Conservation (phyloP, 306 rosid species). For the Vigna nakashimae region DNA sequence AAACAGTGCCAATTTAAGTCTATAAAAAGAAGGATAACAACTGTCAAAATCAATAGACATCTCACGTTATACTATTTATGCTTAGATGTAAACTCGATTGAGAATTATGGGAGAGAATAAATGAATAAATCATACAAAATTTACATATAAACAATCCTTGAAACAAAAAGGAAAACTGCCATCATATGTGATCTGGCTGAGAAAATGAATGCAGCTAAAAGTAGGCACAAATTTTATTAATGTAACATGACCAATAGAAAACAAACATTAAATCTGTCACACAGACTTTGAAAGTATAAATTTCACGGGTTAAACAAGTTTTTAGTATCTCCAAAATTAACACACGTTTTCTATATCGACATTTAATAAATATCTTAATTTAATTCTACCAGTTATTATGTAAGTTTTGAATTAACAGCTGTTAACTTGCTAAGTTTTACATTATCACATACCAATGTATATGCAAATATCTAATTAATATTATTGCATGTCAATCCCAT, state of each 20-base stretch:
- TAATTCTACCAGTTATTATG: too few species aligned
- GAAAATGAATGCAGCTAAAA: neutral
- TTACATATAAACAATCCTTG: neutral
- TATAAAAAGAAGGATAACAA: constrained; percentile 1
- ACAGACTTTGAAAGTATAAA: constrained; percentile 24
- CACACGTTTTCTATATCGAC: too few species aligned
- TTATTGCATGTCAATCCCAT: too few species aligned
- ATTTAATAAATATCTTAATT: too few species aligned
- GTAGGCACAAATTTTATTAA: too few species aligned
- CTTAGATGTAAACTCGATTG: neutral
- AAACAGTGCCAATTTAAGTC: neutral
- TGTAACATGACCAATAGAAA: too few species aligned
- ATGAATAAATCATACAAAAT: neutral
- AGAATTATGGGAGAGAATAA: neutral
- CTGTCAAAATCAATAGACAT: neutral
- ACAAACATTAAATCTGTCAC: constrained; percentile 6
- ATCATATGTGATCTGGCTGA: neutral
- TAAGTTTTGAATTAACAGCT: too few species aligned
- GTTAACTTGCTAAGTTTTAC: too few species aligned
- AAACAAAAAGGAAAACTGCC: neutral
- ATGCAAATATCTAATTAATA: too few species aligned
- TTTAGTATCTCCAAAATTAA: too few species aligned
- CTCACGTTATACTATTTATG: neutral
- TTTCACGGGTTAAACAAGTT: neutral
- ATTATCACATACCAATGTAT: too few species aligned